Base-by-base conservation (phyloP, 2,329 filamentous ascomycete species). In the Botryosphaeria dothidea region DNA sequence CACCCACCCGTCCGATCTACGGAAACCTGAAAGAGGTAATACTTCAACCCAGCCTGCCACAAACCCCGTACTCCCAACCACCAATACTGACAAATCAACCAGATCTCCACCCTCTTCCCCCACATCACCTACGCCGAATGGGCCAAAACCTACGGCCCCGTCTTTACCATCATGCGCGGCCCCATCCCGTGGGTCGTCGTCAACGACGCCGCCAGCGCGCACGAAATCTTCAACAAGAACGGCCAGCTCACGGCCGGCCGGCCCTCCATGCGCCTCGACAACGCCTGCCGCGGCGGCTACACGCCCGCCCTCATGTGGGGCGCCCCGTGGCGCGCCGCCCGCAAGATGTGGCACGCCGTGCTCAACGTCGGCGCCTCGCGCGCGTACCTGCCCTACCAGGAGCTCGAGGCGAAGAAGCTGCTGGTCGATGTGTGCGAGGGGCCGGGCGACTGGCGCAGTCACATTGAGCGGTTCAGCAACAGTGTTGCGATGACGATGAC, bases 121-220 rank as follows among this genome's bases (percentile, higher is more conserved):
- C 80, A 84, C 62, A 66, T 82, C 0, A 80, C 84, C 62, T 84
- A 84, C 62, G 71, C 82, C 38, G 80, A 82, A 69, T 86, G 84
- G 84, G 82, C 83, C 0, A 67, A 80, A 4, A 75, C 84, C 69
- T 86, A 86, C 54, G 81, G 83, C 0, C 82, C 83, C 0, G 69
- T 86, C 0, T 86, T 83, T 69, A 82, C 79, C 0, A 73, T 86
- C 3, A 83, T 85, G 1, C 72, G 85, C 0, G 84, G 84, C 0
- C 80, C 21, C 9, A 34, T 15, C 19, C 46, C 61, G 2, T 31
- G 15, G 3, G 15, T 63, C 3, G 31, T 63, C 3, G 19, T 63
- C 61, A 54, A 19, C 46, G 9, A 8, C 8, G 48, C 48, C 5
- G 25, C 46, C 1, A 23, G 15, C 1, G 61, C 61, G 25, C 61